Evolutionary conservation across 2,329 filamentous ascomycete species (phyloP).

Genomic region (Pezicula radicicola): DNA sequence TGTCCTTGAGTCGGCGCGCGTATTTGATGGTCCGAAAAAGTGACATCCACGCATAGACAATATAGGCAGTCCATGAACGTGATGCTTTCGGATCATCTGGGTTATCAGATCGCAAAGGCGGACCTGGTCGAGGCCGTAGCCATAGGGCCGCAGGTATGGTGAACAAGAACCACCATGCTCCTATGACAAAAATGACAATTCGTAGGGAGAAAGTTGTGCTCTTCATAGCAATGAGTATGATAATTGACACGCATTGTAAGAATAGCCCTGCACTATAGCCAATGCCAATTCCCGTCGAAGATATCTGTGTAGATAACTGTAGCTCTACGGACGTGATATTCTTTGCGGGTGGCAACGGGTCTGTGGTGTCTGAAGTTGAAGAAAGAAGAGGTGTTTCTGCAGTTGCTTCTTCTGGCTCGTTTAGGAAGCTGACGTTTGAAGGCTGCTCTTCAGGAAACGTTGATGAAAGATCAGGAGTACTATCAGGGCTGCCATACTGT

Average conservation of each 20-base stretch:
- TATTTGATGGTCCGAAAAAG: conserved; percentile 76
- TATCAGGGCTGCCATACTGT: conserved; percentile 21
- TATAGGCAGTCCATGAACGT: conserved; percentile 65
- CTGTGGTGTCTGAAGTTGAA: conserved; percentile 10
- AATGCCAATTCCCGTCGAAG: conserved; percentile 87
- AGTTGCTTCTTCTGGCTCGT: conserved; percentile 16
- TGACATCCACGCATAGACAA: conserved; percentile 81
- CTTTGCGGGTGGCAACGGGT: conserved; percentile 36
- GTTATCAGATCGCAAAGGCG: conserved; percentile 56
- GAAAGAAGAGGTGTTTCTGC: conserved; percentile 45
- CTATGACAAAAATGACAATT: conserved; percentile 82
- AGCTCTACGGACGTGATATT: conserved; percentile 64
- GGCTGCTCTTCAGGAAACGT: conserved; percentile 15
- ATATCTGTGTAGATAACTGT: conserved; percentile 83
- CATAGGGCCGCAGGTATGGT: conserved; percentile 85
- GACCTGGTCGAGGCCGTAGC: conserved; percentile 84
- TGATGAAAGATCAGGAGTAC: conserved; percentile 20
- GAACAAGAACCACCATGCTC: conserved; percentile 90
- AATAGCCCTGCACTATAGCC: conserved; percentile 86
- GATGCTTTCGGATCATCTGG: conserved; percentile 22
- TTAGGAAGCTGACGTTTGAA: conserved; percentile 7
- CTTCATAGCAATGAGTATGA: conserved; percentile 68
- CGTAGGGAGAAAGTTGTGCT: conserved; percentile 84
- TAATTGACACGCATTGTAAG: conserved; percentile 77
- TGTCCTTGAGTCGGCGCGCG: conserved; percentile 69